These are phyloP conservation scores for Fusarium praegraminearum DNA, from an alignment of 2,329 filamentous ascomycete genomes.

Conservation along the genomic window DNA sequence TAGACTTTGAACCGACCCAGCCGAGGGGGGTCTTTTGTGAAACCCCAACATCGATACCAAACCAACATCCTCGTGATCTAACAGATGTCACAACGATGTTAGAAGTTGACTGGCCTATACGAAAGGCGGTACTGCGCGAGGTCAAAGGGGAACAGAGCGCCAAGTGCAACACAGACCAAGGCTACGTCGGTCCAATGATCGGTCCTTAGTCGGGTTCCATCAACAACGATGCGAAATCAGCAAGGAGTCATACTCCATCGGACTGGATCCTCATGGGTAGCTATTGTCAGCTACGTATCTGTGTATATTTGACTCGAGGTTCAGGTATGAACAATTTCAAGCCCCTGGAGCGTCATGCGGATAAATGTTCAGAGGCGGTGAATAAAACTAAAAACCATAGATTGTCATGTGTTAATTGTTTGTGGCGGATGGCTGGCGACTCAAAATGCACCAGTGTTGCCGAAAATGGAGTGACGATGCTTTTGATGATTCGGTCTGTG, in stretches of 20 bases:
- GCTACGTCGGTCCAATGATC: slow-evolving; percentile 13
- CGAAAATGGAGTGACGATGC: slow-evolving; percentile 17
- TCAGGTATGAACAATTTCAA: slow-evolving; percentile 29
- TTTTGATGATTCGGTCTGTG: slow-evolving; percentile 4
- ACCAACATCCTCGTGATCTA: slow-evolving; percentile 5
- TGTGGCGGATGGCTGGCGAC: slow-evolving; percentile 27
- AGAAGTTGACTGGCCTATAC: slow-evolving; percentile 22
- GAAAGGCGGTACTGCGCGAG: slow-evolving; percentile 27
- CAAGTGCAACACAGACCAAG: slow-evolving; percentile 29
- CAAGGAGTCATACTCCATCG: slow-evolving; percentile 23
- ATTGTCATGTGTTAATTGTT: slow-evolving; percentile 39
- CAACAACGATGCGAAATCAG: slow-evolving; percentile 12
- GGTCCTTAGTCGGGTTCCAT: slow-evolving; percentile 29
- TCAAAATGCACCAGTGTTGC: slow-evolving; percentile 11
- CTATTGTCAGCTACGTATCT: slow-evolving; percentile 22
- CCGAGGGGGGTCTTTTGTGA: slow-evolving; percentile 20
- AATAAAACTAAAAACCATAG: slow-evolving; percentile 34
- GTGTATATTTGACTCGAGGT: slow-evolving; percentile 17
- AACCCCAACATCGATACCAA: slow-evolving; percentile 3
- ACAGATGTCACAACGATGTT: slow-evolving; percentile 1
- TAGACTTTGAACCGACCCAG: slow-evolving; percentile 30
- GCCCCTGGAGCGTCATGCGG: slow-evolving; percentile 17
- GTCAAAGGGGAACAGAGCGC: slow-evolving; percentile 27
- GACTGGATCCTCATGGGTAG: slow-evolving; percentile 24
- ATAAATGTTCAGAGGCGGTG: slow-evolving; percentile 39